These are phyloP conservation scores for Suhomyces prunicola DNA, from an alignment of 805 yeast genomes.

Conservation along the genomic window DNA sequence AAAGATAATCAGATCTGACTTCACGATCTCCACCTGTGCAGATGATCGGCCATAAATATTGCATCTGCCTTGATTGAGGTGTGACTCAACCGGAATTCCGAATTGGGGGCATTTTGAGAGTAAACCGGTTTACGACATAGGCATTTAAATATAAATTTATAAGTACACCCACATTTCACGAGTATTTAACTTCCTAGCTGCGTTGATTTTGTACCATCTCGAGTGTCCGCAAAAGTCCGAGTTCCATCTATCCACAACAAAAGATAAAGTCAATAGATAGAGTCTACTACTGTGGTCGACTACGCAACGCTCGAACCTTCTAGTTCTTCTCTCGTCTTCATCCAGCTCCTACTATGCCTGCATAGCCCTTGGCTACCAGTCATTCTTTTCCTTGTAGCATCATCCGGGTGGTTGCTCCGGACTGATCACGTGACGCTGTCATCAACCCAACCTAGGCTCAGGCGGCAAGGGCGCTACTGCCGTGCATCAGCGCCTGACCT, in stretches of 20 bases:
- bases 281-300: too few relatives aligned
- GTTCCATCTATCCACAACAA: too few relatives aligned
- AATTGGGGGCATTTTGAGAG: too few relatives aligned
- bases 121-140: too few relatives aligned
- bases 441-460: neutral
- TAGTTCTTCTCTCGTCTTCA: neutral
- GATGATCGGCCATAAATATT: neutral
- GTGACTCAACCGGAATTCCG: too few relatives aligned
- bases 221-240: too few relatives aligned
- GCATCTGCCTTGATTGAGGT: too few relatives aligned
- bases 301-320: neutral
- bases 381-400: neutral
- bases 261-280: too few relatives aligned
- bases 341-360: too few relatives aligned
- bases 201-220: neutral
- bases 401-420: neutral
- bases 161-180: too few relatives aligned
- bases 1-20: neutral
- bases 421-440: neutral
- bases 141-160: too few relatives aligned
- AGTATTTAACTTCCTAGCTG: too few relatives aligned
- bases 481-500: neutral
- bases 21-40: neutral
- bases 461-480: neutral
- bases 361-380: neutral